These are phyloP conservation scores for Malania oleifera DNA, from an alignment of 164 flowering plant genomes.

Conservation along the genomic window DNA sequence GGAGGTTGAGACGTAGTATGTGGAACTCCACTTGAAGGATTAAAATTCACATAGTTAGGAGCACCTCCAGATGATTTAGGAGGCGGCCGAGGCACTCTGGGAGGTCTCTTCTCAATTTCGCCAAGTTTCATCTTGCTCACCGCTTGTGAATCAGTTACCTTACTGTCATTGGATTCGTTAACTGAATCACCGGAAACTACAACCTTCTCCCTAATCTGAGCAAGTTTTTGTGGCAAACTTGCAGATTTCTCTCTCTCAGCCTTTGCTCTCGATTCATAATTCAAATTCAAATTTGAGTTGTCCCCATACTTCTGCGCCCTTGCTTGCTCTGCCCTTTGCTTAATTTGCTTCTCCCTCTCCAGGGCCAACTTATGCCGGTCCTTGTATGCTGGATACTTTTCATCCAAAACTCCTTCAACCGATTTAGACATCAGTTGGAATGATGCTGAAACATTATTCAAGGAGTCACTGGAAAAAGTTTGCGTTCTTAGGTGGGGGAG, in stretches of 20 bases:
- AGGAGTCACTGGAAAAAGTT: conserved; percentile 54
- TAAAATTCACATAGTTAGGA: conserved; percentile 27
- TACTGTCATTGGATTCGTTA: conserved; percentile 44
- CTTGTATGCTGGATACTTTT: conserved; percentile 89
- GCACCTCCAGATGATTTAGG: conserved; percentile 58
- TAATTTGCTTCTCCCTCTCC: conserved; percentile 83
- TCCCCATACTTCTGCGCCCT: conserved; percentile 74
- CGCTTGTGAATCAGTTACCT: conserved; percentile 33
- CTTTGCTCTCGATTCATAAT: conserved; percentile 26
- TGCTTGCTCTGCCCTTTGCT: conserved; percentile 81
- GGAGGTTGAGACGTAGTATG: conserved; percentile 49
- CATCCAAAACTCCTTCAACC: conserved; percentile 75
- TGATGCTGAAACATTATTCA: conserved; percentile 62
- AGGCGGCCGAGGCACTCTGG: conserved; percentile 83
- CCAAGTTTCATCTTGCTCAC: conserved; percentile 72
- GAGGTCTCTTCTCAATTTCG: conserved; percentile 75
- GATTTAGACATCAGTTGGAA: conserved; percentile 92
- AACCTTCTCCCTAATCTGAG: conserved; percentile 69
- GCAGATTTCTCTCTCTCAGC: conserved; percentile 29
- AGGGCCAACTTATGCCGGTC: conserved; percentile 87
- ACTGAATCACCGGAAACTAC: conserved; percentile 30
- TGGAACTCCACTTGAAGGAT: conserved; percentile 33
- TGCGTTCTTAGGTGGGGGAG: conserved; percentile 40
- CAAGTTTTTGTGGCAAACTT: conserved; percentile 64
- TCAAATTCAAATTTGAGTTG: conserved; percentile 22